Base-by-base conservation (phyloP, 176 grass and related monocot species). In the Musa itinerans region DNA sequence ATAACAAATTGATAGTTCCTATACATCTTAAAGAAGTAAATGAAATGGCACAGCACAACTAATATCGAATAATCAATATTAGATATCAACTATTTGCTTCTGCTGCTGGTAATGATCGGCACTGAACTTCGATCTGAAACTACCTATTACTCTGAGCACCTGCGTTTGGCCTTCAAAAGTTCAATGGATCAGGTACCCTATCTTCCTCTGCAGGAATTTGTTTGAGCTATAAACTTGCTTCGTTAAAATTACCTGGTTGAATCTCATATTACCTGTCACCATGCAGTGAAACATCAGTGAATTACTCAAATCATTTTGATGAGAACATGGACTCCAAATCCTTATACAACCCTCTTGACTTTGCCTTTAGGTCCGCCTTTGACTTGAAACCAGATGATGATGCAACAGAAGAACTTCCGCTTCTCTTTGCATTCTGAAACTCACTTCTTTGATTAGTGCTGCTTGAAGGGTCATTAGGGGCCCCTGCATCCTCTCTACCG, bases 291-390 rank as follows among this genome's bases (percentile, higher is more conserved):
- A 43, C 34, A 43, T 43, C 34, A 43, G 34, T 43, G 34, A 43
- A 43, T 43, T 12, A 1, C 13, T 43, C 16, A 63, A 14, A 50
- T 83, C 84, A 88, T 73, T 78, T 90, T 25, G 91, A 78, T 66
- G 87, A 96, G 83, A 96, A 96, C 77, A 92, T 92, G 54, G 81
- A 79, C 79, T 90, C 87, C 23, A 92, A 82, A 75, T 96, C 89
- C 66, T 90, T 88, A 81, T 90, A 78, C 69, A 92, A 75, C 1
- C 74, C 80, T 77, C 55, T 84, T 50, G 93, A 86, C 81, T 81
- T 96, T 63, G 76, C 67, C 26, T 68, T 86, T 54, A 34, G 71
- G 53, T 87, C 84, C 22, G 13, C 74, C 78, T 85, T 90, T 48
- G 81, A 53, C 89, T 88, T 90, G 16, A 58, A 65, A 72, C 89